Evolutionary conservation across 345 rosid genomes (phyloP), one percentile per base, ranked within the genome.

Genomic region (Citrus reticulata): DNA sequence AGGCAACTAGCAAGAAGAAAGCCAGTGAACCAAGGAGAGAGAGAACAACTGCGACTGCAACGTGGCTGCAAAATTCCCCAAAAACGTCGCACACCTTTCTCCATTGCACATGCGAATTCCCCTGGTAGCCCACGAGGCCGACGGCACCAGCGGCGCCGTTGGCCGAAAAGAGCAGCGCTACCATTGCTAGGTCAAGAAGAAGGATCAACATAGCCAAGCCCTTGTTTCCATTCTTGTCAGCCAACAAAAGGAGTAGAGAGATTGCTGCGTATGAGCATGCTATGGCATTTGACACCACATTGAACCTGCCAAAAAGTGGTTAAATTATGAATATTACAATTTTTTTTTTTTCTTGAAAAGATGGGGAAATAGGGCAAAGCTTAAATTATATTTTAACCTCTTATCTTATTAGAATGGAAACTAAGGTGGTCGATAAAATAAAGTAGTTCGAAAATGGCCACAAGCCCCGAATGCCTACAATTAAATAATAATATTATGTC

Each of bases 71-170:
- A 57, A 93, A 91, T 76, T 79, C 81, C 11, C 82, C 92, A 68
- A 93, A 93, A 37, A 81, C 84, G 14, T 65, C 30, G 82, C 98
- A 93, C 66, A 84, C 93, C 79, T 91, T 88, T 17, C 55, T 72
- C 97, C 98, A 92, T 57, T 76, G 75, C 61, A 90, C 85, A 63
- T 88, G 93, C 5, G 91, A 86, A 84, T 93, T 93, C 51, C 98
- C 98, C 46, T 77, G 8, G 24, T 75, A 62, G 49, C 93, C 97
- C 62, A 93, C 58, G 30, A 92, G 35, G 1, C 95, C 93, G 7
- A 93, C 61, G 22, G 92, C 91, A 2, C 81, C 59, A 24, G 92
- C 83, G 0, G 98, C 93, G 57, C 98, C 93, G 2, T 54, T 80
- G 68, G 90, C 67, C 14, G 95, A 88, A 82, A 84, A 91, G 35